Evolutionary conservation across 352 stramenopile genomes (phyloP).

Genomic region (Pythium pyrilobum): DNA sequence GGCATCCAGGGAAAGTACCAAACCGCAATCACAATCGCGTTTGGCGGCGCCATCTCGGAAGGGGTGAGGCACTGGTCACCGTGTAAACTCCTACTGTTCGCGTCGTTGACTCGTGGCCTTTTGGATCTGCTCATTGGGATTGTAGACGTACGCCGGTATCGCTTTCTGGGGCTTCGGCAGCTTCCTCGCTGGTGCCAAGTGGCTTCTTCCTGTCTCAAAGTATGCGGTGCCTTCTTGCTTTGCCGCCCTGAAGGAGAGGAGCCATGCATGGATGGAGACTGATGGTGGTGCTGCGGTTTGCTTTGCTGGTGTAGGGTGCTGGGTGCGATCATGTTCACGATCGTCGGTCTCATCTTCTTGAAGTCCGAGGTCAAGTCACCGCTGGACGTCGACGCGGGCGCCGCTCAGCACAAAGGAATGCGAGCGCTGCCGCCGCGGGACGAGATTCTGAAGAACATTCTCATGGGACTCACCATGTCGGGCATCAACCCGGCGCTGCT

Average conservation of each 20-base stretch:
- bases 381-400: constrained; percentile 49
- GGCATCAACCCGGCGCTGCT: constrained; percentile 83
- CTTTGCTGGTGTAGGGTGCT: constrained; percentile 37
- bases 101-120: no score
- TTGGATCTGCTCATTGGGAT: not conserved
- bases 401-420: constrained; percentile 43
- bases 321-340: constrained; percentile 80
- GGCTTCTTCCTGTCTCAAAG: constrained; percentile 81
- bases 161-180: constrained; percentile 89
- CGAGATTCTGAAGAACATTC: constrained; percentile 74
- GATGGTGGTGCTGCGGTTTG: not conserved
- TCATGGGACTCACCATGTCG: constrained; percentile 85
- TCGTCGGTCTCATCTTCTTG: constrained; percentile 77
- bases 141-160: constrained; percentile 76
- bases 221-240: constrained; percentile 24
- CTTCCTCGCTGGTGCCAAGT: constrained; percentile 80
- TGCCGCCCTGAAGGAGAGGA: not conserved
- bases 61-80: constrained; percentile 30
- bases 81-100: no score
- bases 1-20: constrained; percentile 86
- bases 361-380: constrained; percentile 76
- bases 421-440: constrained; percentile 36
- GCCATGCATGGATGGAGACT: not conserved
- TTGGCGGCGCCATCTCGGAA: constrained; percentile 80
- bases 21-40: constrained; percentile 68